Evolutionary conservation across 2,329 filamentous ascomycete genomes (phyloP).

Genomic region (Grosmannia huntii): DNA sequence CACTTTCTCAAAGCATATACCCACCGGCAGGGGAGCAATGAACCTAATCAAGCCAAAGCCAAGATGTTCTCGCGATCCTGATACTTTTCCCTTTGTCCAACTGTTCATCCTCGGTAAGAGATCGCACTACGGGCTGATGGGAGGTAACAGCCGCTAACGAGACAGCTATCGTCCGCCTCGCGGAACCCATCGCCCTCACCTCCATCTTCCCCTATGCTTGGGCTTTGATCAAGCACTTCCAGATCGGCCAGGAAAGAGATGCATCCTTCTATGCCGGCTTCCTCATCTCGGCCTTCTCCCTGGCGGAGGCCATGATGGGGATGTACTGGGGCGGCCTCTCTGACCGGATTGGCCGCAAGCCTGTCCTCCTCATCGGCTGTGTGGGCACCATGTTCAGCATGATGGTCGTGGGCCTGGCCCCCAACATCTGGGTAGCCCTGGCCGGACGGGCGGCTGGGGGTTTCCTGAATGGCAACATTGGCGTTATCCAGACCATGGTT

Average conservation of each 20-base stretch:
- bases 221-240: conserved; percentile 65
- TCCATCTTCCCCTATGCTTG: conserved; percentile 90
- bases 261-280: conserved; percentile 81
- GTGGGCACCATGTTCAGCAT: conserved; percentile 72
- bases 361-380: conserved; percentile 70
- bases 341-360: conserved; percentile 73
- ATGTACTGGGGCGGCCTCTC: conserved; percentile 82
- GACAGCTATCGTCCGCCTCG: conserved; percentile 71
- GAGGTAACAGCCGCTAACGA: neutral
- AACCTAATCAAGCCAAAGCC: conserved; percentile 29
- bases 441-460: conserved; percentile 65
- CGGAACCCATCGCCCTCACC: conserved; percentile 84
- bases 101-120: conserved; percentile 70
- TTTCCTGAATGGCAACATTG: conserved; percentile 81
- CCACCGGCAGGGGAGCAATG: conserved; percentile 25
- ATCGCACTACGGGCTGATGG: neutral
- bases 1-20: no score
- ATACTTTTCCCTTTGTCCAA: conserved; percentile 71
- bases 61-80: conserved; percentile 43
- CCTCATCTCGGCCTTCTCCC: conserved; percentile 74
- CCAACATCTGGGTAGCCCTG: conserved; percentile 75
- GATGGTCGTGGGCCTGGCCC: conserved; percentile 68
- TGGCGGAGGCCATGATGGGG: conserved; percentile 70
- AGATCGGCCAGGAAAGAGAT: conserved; percentile 59
- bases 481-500: conserved; percentile 86